Percentiles rank a stretch among this genome's conserved stretches.
Evolutionary conservation across 768 basidiomycete species (phyloP).

Genomic region (Xerocomus spinulosus): DNA sequence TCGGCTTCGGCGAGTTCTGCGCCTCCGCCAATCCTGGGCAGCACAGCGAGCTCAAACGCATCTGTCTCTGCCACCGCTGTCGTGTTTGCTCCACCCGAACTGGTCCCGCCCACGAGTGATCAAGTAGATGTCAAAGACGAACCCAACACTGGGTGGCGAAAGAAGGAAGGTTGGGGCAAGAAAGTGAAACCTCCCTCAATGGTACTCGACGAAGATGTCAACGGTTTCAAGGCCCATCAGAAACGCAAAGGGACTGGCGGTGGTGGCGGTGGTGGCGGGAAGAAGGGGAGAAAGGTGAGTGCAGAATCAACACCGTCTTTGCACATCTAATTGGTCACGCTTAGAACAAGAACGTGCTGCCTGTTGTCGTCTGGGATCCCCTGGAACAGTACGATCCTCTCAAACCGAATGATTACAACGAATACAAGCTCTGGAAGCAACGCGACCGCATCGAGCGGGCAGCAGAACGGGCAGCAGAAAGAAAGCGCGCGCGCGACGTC

Average conservation of each 20-base stretch:
- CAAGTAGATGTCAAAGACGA: conserved; percentile 28
- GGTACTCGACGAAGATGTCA: conserved; percentile 85
- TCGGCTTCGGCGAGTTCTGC: conserved; percentile 34
- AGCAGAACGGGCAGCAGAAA: conserved; percentile 54
- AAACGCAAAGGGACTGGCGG: conserved; percentile 48
- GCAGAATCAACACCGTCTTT: neutral
- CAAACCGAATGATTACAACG: conserved; percentile 84
- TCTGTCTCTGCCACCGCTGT: conserved; percentile 55
- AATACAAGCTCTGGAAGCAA: conserved; percentile 78
- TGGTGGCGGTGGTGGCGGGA: conserved; percentile 36
- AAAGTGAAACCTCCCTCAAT: conserved; percentile 89
- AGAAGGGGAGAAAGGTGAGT: conserved; percentile 59
- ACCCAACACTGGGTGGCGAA: conserved; percentile 33
- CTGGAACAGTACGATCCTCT: conserved; percentile 74
- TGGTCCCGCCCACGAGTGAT: conserved; percentile 34
- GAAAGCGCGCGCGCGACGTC: conserved; percentile 53
- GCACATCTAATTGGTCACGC: conserved; percentile 3
- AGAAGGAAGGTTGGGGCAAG: conserved; percentile 71
- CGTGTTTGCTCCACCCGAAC: conserved; percentile 63
- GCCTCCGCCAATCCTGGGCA: conserved; percentile 30
- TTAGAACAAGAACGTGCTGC: conserved; percentile 58
- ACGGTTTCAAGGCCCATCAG: conserved; percentile 67
- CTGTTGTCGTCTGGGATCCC: conserved; percentile 68
- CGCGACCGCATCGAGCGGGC: conserved; percentile 70
- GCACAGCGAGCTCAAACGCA: conserved; percentile 24